Conservation (phyloP, 148 eudicot species). For the Chenopodium formosanum region DNA sequence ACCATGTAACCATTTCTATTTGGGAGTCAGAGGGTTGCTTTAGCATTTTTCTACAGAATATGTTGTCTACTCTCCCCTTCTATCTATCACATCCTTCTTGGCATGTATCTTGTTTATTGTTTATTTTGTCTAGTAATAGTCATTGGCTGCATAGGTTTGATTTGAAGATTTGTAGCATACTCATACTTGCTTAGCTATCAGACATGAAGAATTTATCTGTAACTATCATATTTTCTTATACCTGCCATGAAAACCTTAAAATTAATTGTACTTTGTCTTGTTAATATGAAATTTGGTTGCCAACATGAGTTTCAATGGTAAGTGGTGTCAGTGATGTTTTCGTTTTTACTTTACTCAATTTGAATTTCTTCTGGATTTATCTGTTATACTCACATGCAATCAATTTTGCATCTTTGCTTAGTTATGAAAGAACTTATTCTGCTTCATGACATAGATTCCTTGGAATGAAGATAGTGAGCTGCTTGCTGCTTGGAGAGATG, state of each 20-base stretch:
- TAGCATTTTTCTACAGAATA: too few species aligned
- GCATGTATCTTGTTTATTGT: neutral
- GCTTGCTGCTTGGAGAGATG: slow-evolving; percentile 92
- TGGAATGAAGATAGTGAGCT: slow-evolving; percentile 68
- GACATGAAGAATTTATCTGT: neutral
- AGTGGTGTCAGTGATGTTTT: neutral
- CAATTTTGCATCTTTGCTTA: neutral
- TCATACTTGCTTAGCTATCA: neutral
- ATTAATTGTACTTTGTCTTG: neutral
- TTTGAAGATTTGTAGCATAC: neutral
- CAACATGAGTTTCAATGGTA: neutral
- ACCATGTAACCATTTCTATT: neutral
- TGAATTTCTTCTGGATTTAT: neutral
- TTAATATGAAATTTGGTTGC: neutral
- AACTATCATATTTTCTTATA: neutral
- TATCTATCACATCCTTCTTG: neutral
- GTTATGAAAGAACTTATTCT: neutral
- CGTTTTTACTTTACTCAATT: neutral
- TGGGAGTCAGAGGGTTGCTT: neutral
- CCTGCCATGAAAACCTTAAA: neutral
- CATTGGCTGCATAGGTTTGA: neutral
- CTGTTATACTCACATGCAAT: neutral
- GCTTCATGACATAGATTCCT: slow-evolving; percentile 56
- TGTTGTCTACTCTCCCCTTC: neutral
- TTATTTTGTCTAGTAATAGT: neutral